Evolutionary conservation across 306 rosid genomes (phyloP).

Genomic region (Prunus dulcis): DNA sequence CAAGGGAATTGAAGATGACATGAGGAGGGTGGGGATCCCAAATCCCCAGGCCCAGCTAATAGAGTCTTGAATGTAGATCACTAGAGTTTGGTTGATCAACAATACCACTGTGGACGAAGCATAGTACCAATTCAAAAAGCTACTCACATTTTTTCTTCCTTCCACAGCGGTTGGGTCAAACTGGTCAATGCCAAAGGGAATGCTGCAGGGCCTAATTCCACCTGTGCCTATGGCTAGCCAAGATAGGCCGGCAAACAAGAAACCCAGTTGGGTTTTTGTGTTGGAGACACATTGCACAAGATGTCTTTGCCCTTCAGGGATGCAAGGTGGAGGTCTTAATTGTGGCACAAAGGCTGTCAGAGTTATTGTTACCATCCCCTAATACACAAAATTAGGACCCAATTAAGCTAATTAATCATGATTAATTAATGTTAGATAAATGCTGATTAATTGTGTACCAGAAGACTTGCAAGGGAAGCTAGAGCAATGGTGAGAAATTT

Average conservation of each 20-base stretch:
- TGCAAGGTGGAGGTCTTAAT: constrained; percentile 54
- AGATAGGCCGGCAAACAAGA: constrained; percentile 43
- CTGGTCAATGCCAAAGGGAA: constrained; percentile 83
- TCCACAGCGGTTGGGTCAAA: constrained; percentile 57
- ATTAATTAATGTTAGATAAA: not conserved
- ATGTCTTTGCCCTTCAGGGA: constrained; percentile 7
- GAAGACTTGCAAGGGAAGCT: constrained; percentile 43
- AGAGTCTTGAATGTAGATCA: constrained; percentile 70
- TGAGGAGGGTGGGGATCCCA: constrained; percentile 54
- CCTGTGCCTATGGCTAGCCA: constrained; percentile 56
- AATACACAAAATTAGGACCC: not conserved
- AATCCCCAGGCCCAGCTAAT: constrained; percentile 80
- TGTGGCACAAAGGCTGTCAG: constrained; percentile 49
- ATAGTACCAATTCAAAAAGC: constrained; percentile 79
- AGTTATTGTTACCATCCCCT: constrained; percentile 64
- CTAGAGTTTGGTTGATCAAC: constrained; percentile 41
- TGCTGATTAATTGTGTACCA: constrained; percentile 27
- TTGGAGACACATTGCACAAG: constrained; percentile 36
- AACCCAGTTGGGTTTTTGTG: constrained; percentile 28
- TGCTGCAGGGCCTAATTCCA: constrained; percentile 72
- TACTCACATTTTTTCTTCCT: constrained; percentile 58
- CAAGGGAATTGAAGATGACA: constrained; percentile 46
- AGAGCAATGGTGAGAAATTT: constrained; percentile 35
- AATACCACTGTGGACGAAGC: constrained; percentile 34
- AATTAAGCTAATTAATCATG: not conserved